A percentile compares a stretch with the other conserved stretches of the same genome.
These are phyloP conservation scores for Yueomyces sp. DNA, from an alignment of 805 yeast species.

Conservation along the genomic window DNA sequence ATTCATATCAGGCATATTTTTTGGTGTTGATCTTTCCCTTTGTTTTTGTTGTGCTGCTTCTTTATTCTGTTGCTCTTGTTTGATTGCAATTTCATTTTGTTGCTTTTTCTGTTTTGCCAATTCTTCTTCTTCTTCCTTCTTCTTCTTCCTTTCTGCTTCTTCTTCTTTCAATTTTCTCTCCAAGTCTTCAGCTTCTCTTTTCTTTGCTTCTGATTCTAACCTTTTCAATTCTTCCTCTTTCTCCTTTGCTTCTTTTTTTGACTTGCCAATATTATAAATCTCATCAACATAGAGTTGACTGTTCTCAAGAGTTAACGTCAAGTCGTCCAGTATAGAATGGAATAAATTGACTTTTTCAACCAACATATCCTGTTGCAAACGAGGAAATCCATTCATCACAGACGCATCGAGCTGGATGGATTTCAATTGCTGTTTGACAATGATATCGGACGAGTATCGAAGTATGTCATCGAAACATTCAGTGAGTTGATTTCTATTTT, in stretches of 20 bases:
- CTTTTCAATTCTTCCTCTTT: slow-evolving; percentile 18
- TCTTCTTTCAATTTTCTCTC: slow-evolving; percentile 5
- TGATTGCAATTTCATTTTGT: slow-evolving; percentile 4
- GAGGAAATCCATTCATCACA: slow-evolving; percentile 15
- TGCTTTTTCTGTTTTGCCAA: slow-evolving; percentile 2
- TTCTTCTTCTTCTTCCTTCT: slow-evolving; percentile 3
- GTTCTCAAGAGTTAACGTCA: slow-evolving; percentile 17
- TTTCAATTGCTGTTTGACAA: slow-evolving; percentile 23
- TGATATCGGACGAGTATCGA: slow-evolving; percentile 22
- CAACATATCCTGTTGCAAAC: slow-evolving; percentile 13
- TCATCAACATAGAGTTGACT: slow-evolving; percentile 19
- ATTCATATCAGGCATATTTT: slow-evolving; percentile 4
- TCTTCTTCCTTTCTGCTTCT: slow-evolving; percentile 3
- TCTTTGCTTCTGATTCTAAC: slow-evolving; percentile 19
- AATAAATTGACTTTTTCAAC: slow-evolving; percentile 18
- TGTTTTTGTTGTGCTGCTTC: slow-evolving; percentile 3
- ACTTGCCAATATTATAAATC: slow-evolving; percentile 15
- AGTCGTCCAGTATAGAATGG: slow-evolving; percentile 20
- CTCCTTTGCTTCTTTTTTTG: slow-evolving; percentile 12
- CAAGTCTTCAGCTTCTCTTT: slow-evolving; percentile 2
- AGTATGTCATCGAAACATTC: slow-evolving; percentile 23
- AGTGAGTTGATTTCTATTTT: slow-evolving; percentile 15
- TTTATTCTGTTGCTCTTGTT: slow-evolving; percentile 3
- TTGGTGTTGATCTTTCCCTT: neutral
- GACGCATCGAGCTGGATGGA: slow-evolving; percentile 19